A percentile compares a stretch with the other conserved stretches of the same genome.
Evolutionary conservation across 768 basidiomycete species (phyloP).

Genomic region (Leccinum variicolor): DNA sequence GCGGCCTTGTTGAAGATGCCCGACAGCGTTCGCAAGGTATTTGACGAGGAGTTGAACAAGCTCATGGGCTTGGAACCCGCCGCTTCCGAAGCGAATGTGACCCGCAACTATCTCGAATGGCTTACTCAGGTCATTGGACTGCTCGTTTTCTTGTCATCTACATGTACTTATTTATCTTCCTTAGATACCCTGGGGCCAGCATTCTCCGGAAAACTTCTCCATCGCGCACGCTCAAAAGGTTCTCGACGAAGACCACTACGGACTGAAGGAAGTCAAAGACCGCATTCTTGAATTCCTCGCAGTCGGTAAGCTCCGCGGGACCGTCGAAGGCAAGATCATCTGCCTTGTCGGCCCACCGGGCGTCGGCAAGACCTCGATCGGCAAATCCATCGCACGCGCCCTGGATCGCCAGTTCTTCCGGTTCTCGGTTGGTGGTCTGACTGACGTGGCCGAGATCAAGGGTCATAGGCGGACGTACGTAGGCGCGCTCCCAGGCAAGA

Average conservation of each 20-base stretch:
- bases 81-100: constrained; percentile 90
- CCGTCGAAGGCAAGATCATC: constrained; percentile 96
- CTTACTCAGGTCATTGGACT: constrained; percentile 60
- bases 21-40: constrained; percentile 84
- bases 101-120: constrained; percentile 93
- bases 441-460: constrained; percentile 98
- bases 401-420: constrained; percentile 91
- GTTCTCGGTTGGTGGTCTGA: constrained; percentile 94
- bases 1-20: constrained; percentile 85
- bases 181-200: constrained; percentile 94
- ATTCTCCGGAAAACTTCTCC: constrained; percentile 90
- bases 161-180: constrained; percentile 3
- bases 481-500: constrained; percentile 90
- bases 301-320: constrained; percentile 91
- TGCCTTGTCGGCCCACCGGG: constrained; percentile 96
- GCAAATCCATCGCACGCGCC: constrained; percentile 91
- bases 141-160: background rate
- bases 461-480: constrained; percentile 98
- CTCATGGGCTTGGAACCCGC: constrained; percentile 86
- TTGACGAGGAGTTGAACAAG: constrained; percentile 94
- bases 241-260: constrained; percentile 94
- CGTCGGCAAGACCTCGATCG: constrained; percentile 96
- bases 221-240: constrained; percentile 78
- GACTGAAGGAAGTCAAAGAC: constrained; percentile 87
- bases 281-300: constrained; percentile 95